Percentiles rank a stretch among this genome's conserved stretches.
phyloP scores from a whole-genome alignment of 345 rosid genomes.

The Ceriops zippeliana region DNA sequence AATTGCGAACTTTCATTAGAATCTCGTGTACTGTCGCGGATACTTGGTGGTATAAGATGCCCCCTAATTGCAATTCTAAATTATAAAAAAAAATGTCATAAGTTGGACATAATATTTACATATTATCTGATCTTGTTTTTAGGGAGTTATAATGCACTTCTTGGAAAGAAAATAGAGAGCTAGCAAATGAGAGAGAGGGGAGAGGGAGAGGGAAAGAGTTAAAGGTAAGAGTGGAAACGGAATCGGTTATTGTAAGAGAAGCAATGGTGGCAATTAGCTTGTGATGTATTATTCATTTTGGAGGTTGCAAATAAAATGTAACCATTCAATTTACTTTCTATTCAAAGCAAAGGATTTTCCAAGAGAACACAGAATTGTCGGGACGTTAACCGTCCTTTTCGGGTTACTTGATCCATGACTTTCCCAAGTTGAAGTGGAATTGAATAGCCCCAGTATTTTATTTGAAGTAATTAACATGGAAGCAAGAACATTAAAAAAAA shows the following conservation, averaged over 20 bases:
- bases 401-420: constrained; percentile 10
- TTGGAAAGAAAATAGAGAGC: background rate
- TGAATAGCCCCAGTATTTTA: background rate
- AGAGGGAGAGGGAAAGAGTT: constrained; percentile 10
- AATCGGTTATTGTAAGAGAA: constrained; percentile 15
- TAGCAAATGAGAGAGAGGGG: background rate
- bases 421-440: constrained; percentile 13
- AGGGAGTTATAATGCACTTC: background rate
- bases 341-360: constrained; percentile 59
- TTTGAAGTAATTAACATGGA: constrained; percentile 20
- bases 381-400: constrained; percentile 41
- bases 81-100: too few relatives aligned
- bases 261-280: constrained; percentile 4
- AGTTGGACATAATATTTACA: too few relatives aligned
- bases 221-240: constrained; percentile 15
- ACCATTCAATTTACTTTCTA: constrained; percentile 41
- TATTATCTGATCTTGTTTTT: too few relatives aligned
- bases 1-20: too few relatives aligned
- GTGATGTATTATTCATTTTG: background rate
- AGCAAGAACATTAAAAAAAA: constrained; percentile 7
- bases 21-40: too few relatives aligned
- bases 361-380: constrained; percentile 43
- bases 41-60: too few relatives aligned
- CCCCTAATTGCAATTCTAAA: background rate
- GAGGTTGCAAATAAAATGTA: constrained; percentile 7